phyloP scores from a whole-genome alignment of 257 asterid species.

The Capsicum baccatum region DNA sequence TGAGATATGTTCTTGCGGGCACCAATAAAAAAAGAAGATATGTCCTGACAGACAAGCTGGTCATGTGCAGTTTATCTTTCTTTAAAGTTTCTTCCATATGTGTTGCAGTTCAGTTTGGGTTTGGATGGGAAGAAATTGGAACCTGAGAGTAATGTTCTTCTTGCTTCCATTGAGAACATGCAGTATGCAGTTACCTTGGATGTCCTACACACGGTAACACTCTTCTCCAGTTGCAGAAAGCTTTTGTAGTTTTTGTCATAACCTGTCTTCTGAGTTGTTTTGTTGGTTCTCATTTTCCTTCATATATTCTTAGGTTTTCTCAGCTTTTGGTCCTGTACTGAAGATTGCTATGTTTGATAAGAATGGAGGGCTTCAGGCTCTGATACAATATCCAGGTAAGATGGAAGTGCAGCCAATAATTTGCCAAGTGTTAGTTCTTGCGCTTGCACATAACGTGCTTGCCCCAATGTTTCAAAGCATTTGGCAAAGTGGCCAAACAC shows the following conservation, averaged over 20 bases:
- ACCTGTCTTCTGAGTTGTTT: slow-evolving; percentile 12
- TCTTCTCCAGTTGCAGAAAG: slow-evolving; percentile 10
- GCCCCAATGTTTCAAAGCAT: background rate
- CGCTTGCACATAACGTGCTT: background rate
- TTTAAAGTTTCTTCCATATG: background rate
- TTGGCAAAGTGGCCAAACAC: slow-evolving; percentile 1
- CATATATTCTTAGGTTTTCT: slow-evolving; percentile 56
- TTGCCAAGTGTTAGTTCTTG: background rate
- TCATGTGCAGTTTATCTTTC: slow-evolving; percentile 11
- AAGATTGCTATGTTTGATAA: slow-evolving; percentile 95
- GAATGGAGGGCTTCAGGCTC: slow-evolving; percentile 88
- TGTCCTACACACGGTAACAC: slow-evolving; percentile 74
- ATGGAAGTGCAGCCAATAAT: slow-evolving; percentile 18
- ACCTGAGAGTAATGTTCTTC: slow-evolving; percentile 96
- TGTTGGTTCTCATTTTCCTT: slow-evolving; percentile 33
- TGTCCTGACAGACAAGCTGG: background rate
- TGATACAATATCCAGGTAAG: slow-evolving; percentile 89
- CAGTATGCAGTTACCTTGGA: slow-evolving; percentile 98
- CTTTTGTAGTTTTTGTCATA: background rate
- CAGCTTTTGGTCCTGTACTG: slow-evolving; percentile 83
- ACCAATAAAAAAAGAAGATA: background rate
- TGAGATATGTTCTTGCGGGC: slow-evolving; percentile 15
- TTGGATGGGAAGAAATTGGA: slow-evolving; percentile 87
- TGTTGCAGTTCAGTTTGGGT: slow-evolving; percentile 77
- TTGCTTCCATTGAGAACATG: slow-evolving; percentile 98